These are phyloP conservation scores for Chimonanthus salicifolius DNA, from an alignment of 164 flowering plant species.

Conservation along the genomic window DNA sequence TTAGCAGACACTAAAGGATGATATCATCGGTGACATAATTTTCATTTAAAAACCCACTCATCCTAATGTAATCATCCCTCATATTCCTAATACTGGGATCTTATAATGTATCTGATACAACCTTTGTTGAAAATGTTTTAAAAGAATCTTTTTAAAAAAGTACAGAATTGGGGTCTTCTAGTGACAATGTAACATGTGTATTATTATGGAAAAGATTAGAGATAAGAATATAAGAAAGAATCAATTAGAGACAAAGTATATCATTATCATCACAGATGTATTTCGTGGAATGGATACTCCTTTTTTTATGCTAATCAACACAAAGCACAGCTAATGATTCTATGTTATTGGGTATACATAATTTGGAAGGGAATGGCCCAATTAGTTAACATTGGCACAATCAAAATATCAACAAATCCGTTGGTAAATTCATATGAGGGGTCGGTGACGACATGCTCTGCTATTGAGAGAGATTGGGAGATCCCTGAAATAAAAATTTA, in stretches of 20 bases:
- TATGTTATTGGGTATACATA: no score
- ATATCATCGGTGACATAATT: background rate
- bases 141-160: no score
- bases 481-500: no score
- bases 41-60: background rate
- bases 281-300: background rate
- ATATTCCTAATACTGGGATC: background rate
- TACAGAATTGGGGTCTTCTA: no score
- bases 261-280: background rate
- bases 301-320: background rate
- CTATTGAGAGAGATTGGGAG: no score
- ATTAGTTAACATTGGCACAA: no score
- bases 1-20: background rate
- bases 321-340: background rate
- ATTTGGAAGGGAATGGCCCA: no score
- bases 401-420: no score
- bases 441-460: no score
- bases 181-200: background rate
- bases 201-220: background rate
- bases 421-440: no score
- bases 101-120: no score
- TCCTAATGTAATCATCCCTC: background rate
- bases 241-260: background rate
- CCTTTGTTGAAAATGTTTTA: no score
- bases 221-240: background rate